Base-by-base conservation (phyloP, 106 monocot species). In the Gastrodia elata region DNA sequence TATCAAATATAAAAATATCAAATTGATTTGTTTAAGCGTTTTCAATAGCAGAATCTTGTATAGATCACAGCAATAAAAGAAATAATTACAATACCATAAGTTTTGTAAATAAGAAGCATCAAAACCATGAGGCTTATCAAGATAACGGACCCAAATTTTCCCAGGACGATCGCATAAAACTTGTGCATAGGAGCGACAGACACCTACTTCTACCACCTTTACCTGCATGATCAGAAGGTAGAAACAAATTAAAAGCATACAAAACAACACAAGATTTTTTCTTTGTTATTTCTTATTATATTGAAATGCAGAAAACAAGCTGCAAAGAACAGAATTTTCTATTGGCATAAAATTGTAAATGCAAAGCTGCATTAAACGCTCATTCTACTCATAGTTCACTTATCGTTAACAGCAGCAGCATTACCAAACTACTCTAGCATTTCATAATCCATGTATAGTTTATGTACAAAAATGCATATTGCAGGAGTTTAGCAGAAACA, bases 131-230 rank as follows among this genome's bases (percentile, higher is more conserved):
- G 30, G 56, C 64, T 77, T 73, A 73, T 70, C 71, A 81, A 73
- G 79, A 74, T 79, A 87, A 92, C 95, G 70, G 75, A 96, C 95
- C 95, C 92, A 96, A 49, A 87, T 82, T 86, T 73, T 86, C 71
- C 84, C 89, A 73, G 85, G 67, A 76, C 80, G 64, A 65, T 73
- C 74, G 48, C 92, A 96, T 64, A 96, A 76, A 75, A 79, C 38
- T 36, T 80, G 78, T 39, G 92, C 92, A 84, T 88, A 75, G 20
- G 82, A 65, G 76, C 73, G 77, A 70, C 95, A 96, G 6, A 86
- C 69, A 76, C 72, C 78, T 41, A 78, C 70, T 69, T 87, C 78
- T 70, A 92, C 52, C 75, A 70, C 56, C 35, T 92, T 68, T 38
- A 84, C 74, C 95, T 96, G 89, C 84, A 93, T 79, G 67, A 37